Base-by-base conservation (phyloP, 345 rosid species). In the Tarenaya hassleriana region DNA sequence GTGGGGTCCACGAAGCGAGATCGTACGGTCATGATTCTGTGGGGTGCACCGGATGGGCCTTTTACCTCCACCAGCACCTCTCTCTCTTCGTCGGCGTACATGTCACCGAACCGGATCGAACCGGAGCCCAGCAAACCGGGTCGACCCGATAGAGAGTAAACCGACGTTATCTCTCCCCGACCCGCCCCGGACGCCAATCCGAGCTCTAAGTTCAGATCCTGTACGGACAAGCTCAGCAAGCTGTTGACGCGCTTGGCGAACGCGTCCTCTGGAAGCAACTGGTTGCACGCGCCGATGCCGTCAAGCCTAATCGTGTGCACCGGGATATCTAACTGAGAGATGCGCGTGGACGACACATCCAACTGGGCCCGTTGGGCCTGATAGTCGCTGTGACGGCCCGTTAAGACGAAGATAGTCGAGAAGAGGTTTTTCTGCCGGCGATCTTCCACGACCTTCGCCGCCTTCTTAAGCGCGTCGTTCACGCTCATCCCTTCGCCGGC, bases 391-490 rank as follows among this genome's bases (percentile, higher is more conserved):
- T 67, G 67, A 47, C 81, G 79, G 64, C 74, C 87, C 17, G 94
- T 77, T 20, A 86, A 50, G 16, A 86, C 66, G 45, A 84, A 41
- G 44, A 90, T 76, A 34, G 66, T 74, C 19, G 94, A 66, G 16
- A 74, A 58, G 10, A 83, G 67, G 59, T 90, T 90, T 70, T 50
- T 80, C 63, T 77, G 77, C 7, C 88, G 82, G 52, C 97, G 86
- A 69, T 90, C 97, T 46, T 84, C 88, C 11, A 90, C 68, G 41
- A 90, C 91, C 62, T 86, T 86, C 14, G 76, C 87, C n/a, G 96
- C 96, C 68, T 90, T 90, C 14, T 83, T 84, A 5, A 86, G 73
- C 27, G 96, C 97, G 64, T 86, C 97, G 57, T 57, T 75, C 0
- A 74, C 77, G 14, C 75, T 71, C 83, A 77, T 81, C 14, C 84